A percentile compares a stretch with the other conserved stretches of the same genome.
These are phyloP conservation scores for Boechera retrofracta DNA, from an alignment of 345 rosid species.

Conservation along the genomic window DNA sequence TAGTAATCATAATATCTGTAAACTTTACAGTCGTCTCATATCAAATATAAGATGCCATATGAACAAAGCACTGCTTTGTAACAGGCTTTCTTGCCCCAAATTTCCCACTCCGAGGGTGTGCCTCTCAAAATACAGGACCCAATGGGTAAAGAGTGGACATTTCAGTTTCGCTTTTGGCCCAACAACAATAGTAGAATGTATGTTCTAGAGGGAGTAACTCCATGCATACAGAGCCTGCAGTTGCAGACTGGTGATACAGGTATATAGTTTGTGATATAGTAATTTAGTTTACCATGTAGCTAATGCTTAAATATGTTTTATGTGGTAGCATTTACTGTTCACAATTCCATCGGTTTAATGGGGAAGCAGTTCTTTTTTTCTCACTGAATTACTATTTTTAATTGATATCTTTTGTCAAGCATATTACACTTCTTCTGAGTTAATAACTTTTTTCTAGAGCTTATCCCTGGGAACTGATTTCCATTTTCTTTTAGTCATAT, in stretches of 20 bases:
- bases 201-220: slow-evolving; percentile 91
- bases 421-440: slow-evolving; percentile 29
- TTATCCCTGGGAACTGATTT: slow-evolving; percentile 35
- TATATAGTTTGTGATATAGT: slow-evolving; percentile 43
- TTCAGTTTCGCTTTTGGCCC: slow-evolving; percentile 97
- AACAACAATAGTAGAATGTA: slow-evolving; percentile 92
- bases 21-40: slow-evolving; percentile 25
- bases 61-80: slow-evolving; percentile 33
- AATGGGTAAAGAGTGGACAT: slow-evolving; percentile 93
- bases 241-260: slow-evolving; percentile 98
- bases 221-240: slow-evolving; percentile 92
- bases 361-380: slow-evolving; percentile 2
- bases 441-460: slow-evolving; percentile 17
- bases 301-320: slow-evolving; percentile 23
- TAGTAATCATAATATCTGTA: slow-evolving; percentile 27
- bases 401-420: slow-evolving; percentile 26
- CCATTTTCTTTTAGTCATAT: slow-evolving; percentile 68
- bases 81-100: slow-evolving; percentile 90
- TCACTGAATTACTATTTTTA: slow-evolving; percentile 17
- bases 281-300: slow-evolving; percentile 32
- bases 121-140: slow-evolving; percentile 94
- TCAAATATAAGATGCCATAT: slow-evolving; percentile 13
- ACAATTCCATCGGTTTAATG: slow-evolving; percentile 23
- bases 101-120: slow-evolving; percentile 85
- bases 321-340: slow-evolving; percentile 11